Percentiles rank a stretch among this genome's conserved stretches.
Conservation (phyloP, 805 yeast genomes). For the Hanseniaspora lindneri region DNA sequence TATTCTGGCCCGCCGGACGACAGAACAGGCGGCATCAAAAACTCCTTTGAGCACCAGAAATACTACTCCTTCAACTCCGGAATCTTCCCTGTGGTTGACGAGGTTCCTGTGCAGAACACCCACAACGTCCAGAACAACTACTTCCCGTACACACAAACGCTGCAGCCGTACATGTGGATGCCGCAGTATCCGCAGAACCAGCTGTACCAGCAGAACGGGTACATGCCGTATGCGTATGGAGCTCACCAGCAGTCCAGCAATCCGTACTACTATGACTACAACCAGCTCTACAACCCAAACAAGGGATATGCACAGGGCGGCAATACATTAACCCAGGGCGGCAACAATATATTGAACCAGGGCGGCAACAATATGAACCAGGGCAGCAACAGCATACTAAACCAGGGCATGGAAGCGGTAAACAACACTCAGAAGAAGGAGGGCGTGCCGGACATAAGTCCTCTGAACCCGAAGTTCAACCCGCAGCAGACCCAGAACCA, state of each 20-base stretch:
- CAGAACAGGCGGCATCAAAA: not conserved
- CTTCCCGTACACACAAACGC: conserved; percentile 4
- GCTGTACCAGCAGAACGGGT: not conserved
- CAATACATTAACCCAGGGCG: too few species aligned
- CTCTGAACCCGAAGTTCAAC: not conserved
- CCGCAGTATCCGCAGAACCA: not conserved
- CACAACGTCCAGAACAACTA: not conserved
- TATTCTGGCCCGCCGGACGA: not conserved
- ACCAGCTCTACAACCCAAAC: not conserved
- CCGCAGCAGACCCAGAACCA: not conserved
- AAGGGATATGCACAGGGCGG: not conserved
- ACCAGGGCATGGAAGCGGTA: not conserved
- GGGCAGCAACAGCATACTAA: too few species aligned
- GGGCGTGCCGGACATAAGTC: not conserved
- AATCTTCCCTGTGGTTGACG: not conserved
- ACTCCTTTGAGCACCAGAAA: not conserved
- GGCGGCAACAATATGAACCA: too few species aligned
- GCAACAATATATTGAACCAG: too few species aligned
- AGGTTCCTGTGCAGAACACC: not conserved
- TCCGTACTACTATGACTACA: not conserved
- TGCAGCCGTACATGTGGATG: conserved; percentile 5
- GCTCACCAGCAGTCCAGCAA: not conserved
- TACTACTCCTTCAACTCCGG: not conserved
- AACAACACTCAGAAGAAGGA: not conserved
- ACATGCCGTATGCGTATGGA: not conserved